phyloP scores from a whole-genome alignment of 305 asterid genomes.

The Fraxinus nigra region DNA sequence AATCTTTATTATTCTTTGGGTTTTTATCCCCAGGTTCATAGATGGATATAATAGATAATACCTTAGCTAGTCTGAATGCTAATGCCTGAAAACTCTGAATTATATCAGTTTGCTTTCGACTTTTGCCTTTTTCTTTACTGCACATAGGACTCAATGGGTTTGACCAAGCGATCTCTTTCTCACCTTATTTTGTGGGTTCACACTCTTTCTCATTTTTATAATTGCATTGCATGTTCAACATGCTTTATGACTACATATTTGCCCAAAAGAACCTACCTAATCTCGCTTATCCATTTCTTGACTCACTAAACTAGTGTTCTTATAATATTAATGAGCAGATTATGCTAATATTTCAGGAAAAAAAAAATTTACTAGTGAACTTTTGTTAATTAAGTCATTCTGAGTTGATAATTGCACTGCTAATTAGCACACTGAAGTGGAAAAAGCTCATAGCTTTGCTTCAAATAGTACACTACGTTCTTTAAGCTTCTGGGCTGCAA shows the following conservation, averaged over 20 bases:
- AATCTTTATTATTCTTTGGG: conserved; percentile 15
- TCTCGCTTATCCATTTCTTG: neutral
- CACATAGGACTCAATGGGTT: conserved; percentile 42
- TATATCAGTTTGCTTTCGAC: conserved; percentile 41
- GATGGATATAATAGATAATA: conserved; percentile 20
- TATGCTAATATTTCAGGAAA: neutral
- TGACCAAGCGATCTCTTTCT: conserved; percentile 67
- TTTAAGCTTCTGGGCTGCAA: neutral
- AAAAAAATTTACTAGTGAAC: neutral
- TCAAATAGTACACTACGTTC: neutral
- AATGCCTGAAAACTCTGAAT: conserved; percentile 51
- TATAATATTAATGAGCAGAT: neutral
- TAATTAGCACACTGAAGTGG: neutral
- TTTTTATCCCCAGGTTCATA: conserved; percentile 19
- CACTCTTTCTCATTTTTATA: conserved; percentile 18
- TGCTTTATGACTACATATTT: conserved; percentile 13
- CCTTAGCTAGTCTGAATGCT: conserved; percentile 62
- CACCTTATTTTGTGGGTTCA: conserved; percentile 52
- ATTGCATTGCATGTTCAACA: neutral
- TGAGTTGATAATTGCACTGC: conserved; percentile 1
- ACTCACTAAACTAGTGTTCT: neutral
- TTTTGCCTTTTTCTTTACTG: conserved; percentile 44
- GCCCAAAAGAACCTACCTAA: neutral
- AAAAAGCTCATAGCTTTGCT: neutral
- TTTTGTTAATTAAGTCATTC: neutral